phyloP scores from a whole-genome alignment of 495 filamentous ascomycete species.

The Daldinia vernicosa region DNA sequence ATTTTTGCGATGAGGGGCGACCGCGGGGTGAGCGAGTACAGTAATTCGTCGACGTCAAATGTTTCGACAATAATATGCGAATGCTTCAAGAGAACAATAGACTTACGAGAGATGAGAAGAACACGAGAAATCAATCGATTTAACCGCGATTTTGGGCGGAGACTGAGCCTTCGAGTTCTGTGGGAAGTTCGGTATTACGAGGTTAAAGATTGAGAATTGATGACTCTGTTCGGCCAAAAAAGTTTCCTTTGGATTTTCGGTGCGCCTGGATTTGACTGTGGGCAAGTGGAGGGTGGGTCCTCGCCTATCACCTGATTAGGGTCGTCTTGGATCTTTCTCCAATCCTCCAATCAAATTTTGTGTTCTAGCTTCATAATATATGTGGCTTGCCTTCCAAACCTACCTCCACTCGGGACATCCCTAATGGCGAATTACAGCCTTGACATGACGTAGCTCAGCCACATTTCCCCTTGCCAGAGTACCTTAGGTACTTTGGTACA shows the following conservation, averaged over 20 bases:
- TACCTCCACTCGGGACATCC: not conserved
- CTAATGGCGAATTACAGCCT: conserved; percentile 28
- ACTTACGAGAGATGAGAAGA: conserved; percentile 49
- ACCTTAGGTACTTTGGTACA: not conserved
- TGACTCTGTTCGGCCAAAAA: conserved; percentile 40
- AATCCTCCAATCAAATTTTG: conserved; percentile 23
- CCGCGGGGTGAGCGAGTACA: not conserved
- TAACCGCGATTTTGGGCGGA: conserved; percentile 64
- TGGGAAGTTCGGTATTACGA: conserved; percentile 45
- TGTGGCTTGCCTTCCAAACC: conserved; percentile 27
- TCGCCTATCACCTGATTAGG: conserved; percentile 50
- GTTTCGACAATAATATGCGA: not conserved
- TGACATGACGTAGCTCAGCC: conserved; percentile 42
- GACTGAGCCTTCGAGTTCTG: conserved; percentile 66
- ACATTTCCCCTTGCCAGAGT: conserved; percentile 13
- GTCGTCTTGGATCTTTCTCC: conserved; percentile 12
- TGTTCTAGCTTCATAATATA: not conserved
- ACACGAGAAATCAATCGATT: conserved; percentile 68
- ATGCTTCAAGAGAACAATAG: conserved; percentile 5
- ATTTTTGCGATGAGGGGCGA: conserved; percentile 31
- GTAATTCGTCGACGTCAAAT: conserved; percentile 6
- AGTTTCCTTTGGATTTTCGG: conserved; percentile 39
- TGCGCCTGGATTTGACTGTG: conserved; percentile 38
- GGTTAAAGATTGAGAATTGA: conserved; percentile 28
- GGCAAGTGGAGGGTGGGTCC: conserved; percentile 19